Conservation (phyloP, 2,329 filamentous ascomycete genomes). For the Colletotrichum spaethianum region DNA sequence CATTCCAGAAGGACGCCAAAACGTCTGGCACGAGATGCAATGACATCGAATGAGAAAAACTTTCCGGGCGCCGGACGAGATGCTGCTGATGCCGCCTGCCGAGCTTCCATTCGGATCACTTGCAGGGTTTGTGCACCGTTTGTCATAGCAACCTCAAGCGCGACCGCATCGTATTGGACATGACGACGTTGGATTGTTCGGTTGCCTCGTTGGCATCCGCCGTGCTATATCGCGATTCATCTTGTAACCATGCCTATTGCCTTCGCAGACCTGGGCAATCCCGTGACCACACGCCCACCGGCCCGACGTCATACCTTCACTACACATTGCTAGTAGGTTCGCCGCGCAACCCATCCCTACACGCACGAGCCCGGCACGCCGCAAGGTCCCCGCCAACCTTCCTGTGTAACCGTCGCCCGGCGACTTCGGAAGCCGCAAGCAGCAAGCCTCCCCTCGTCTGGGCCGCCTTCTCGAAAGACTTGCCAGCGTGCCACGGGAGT, state of each 20-base stretch:
- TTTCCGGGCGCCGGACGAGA: neutral
- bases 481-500: neutral
- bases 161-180: neutral
- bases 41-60: constrained; percentile 3
- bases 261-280: neutral
- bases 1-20: constrained; percentile 32
- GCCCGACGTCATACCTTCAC: constrained; percentile 22
- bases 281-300: neutral
- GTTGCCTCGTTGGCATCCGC: neutral
- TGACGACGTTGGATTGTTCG: neutral
- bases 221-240: neutral
- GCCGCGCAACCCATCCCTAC: constrained; percentile 8
- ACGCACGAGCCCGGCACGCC: constrained; percentile 19
- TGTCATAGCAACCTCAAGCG: neutral
- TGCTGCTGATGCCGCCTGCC: neutral
- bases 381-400: neutral
- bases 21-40: constrained; percentile 13
- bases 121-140: neutral
- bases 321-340: neutral
- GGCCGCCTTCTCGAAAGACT: neutral
- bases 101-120: neutral
- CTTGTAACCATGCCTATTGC: neutral
- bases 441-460: neutral
- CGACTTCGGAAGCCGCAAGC: constrained; percentile 19
- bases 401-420: constrained; percentile 16